Evolutionary conservation across 345 rosid species (phyloP).

Genomic region (Kandelia obovata): DNA sequence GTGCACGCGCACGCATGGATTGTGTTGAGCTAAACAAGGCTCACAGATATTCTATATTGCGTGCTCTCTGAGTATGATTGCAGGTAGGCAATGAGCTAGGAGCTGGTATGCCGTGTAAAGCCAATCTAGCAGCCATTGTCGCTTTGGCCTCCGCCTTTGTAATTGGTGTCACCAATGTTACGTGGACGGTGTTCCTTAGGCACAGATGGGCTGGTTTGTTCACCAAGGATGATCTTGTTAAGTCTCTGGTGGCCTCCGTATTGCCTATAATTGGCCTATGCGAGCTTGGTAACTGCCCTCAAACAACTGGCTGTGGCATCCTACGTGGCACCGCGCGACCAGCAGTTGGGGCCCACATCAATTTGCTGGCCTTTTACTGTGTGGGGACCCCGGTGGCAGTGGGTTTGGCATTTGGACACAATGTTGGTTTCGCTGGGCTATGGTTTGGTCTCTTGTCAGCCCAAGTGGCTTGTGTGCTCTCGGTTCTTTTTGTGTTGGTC

Average conservation of each 20-base stretch:
- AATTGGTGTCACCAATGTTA: conserved; percentile 65
- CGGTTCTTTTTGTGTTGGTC: conserved; percentile 54
- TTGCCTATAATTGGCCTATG: conserved; percentile 88
- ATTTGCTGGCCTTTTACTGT: conserved; percentile 80
- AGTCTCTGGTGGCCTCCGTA: conserved; percentile 66
- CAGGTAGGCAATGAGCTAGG: conserved; percentile 99
- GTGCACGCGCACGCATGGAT: neutral
- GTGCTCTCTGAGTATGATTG: neutral
- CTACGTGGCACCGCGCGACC: conserved; percentile 90
- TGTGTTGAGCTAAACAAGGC: neutral
- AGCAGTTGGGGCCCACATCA: conserved; percentile 68
- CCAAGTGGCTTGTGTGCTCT: conserved; percentile 75
- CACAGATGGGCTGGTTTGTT: conserved; percentile 78
- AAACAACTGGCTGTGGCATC: conserved; percentile 94
- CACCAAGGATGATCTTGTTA: conserved; percentile 56
- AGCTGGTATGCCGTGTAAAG: conserved; percentile 83
- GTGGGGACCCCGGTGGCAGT: conserved; percentile 96
- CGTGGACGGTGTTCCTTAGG: conserved; percentile 68
- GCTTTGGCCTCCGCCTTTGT: conserved; percentile 81
- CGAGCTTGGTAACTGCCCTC: conserved; percentile 94
- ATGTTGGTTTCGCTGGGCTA: conserved; percentile 79
- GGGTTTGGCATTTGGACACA: conserved; percentile 69
- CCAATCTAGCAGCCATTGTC: conserved; percentile 74
- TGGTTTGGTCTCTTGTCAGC: conserved; percentile 92
- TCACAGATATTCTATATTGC: neutral